A percentile compares a stretch with the other conserved stretches of the same genome.
Evolutionary conservation across 148 eudicot species (phyloP).

Genomic region (Cornus controversa): DNA sequence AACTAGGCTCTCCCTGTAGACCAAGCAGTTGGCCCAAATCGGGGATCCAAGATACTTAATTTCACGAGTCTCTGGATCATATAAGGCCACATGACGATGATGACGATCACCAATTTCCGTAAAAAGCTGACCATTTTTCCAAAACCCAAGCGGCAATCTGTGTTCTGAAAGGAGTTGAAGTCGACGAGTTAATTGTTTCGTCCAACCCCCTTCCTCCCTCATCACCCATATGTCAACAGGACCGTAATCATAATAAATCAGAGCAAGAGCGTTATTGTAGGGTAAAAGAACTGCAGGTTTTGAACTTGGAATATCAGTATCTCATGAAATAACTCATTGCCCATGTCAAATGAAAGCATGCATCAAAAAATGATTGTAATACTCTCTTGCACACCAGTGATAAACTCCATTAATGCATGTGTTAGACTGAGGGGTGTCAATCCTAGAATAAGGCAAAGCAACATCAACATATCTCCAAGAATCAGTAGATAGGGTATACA

Average conservation of each 20-base stretch:
- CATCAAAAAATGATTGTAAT: no score
- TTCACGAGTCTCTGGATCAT: not conserved
- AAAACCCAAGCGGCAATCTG: not conserved
- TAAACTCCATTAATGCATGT: not conserved
- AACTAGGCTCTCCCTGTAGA: no score
- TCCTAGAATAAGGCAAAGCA: no score
- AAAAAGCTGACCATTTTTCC: not conserved
- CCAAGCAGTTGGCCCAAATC: no score
- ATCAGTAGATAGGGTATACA: not conserved
- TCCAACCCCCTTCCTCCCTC: not conserved
- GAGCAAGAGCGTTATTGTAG: not conserved
- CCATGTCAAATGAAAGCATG: no score
- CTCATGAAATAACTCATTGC: no score
- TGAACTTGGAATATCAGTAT: not conserved
- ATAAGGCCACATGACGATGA: not conserved
- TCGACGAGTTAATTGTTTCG: not conserved
- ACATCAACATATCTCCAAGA: not conserved
- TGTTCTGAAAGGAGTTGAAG: not conserved
- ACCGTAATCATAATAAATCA: not conserved
- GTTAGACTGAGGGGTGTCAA: not conserved
- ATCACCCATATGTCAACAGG: not conserved
- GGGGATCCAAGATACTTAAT: not conserved
- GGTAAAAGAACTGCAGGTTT: no score
- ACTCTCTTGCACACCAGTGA: no score
- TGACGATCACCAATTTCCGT: no score